Percentiles rank a stretch among this genome's conserved stretches.
Conservation (phyloP, 768 basidiomycete genomes). For the Calocybe cyanea region DNA sequence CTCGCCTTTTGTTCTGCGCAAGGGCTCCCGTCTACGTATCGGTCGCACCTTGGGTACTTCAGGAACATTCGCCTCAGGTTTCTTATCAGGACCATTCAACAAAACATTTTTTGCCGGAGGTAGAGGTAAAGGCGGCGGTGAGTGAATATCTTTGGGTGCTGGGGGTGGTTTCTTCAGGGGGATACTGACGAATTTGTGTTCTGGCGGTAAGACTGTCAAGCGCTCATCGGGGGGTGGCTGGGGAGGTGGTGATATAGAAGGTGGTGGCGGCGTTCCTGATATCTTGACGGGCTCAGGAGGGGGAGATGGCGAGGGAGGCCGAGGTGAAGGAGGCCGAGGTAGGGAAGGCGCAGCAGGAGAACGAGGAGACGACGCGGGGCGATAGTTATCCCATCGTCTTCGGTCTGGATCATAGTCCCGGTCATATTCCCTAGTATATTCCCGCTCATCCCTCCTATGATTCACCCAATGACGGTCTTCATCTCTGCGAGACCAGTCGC, state of each 20-base stretch:
- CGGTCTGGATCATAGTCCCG: conserved; percentile 20
- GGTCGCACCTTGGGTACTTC: conserved; percentile 22
- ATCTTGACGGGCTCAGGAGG: conserved; percentile 21
- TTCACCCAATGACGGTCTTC: conserved; percentile 10
- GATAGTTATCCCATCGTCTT: conserved; percentile 20
- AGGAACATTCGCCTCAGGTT: conserved; percentile 15
- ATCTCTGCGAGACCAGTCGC: conserved; percentile 32
- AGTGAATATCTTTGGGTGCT: conserved; percentile 43
- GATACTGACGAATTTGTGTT: conserved; percentile 40
- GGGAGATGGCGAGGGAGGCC: conserved; percentile 17
- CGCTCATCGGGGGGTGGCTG: conserved; percentile 32
- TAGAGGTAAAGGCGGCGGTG: conserved; percentile 35
- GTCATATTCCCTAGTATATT: conserved; percentile 5
- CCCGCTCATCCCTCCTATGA: conserved; percentile 11
- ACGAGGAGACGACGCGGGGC: conserved; percentile 14
- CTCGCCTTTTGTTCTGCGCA: conserved; percentile 54
- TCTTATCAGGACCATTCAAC: conserved; percentile 3
- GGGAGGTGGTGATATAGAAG: conserved; percentile 17
- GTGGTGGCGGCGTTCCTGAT: conserved; percentile 4
- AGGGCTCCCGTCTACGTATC: conserved; percentile 36
- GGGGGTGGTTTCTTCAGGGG: conserved; percentile 38
- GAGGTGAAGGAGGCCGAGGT: conserved; percentile 18
- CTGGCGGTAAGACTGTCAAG: conserved; percentile 21
- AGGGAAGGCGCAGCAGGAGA: conserved; percentile 12
- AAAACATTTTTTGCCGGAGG: conserved; percentile 14